phyloP scores from a whole-genome alignment of 2,329 filamentous ascomycete genomes.

The Penicillium crustosum region DNA sequence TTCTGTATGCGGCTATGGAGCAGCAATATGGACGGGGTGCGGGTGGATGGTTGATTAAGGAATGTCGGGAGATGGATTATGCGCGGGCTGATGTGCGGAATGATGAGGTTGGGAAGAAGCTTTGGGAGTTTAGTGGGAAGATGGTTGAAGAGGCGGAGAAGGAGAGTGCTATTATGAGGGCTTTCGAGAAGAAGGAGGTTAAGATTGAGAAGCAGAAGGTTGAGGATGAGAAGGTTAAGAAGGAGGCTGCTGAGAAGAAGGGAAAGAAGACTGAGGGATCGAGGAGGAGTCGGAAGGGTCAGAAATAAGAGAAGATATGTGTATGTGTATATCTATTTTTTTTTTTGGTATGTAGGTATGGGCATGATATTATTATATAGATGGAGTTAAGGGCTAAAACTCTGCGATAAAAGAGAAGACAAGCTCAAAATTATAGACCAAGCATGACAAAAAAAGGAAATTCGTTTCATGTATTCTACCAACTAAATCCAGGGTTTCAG shows the following conservation, averaged over 20 bases:
- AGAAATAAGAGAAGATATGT: slow-evolving; percentile 23
- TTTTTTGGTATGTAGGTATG: background rate
- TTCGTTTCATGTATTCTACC: slow-evolving; percentile 38
- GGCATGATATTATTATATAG: slow-evolving; percentile 6
- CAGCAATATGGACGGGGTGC: slow-evolving; percentile 61
- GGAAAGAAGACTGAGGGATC: slow-evolving; percentile 40
- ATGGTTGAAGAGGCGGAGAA: slow-evolving; percentile 81
- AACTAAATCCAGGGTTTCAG: slow-evolving; percentile 4
- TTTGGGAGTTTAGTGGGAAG: slow-evolving; percentile 88
- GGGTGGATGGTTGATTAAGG: slow-evolving; percentile 78
- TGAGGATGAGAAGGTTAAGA: slow-evolving; percentile 71
- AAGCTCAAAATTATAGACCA: slow-evolving; percentile 5
- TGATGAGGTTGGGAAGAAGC: slow-evolving; percentile 74
- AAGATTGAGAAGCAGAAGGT: slow-evolving; percentile 48
- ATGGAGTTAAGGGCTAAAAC: background rate
- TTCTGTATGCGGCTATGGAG: slow-evolving; percentile 85
- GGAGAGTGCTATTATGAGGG: slow-evolving; percentile 65
- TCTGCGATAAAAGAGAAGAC: background rate
- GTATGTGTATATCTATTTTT: background rate
- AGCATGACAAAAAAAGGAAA: slow-evolving; percentile 32
- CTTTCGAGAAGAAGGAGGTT: slow-evolving; percentile 56
- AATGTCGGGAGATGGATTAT: slow-evolving; percentile 75
- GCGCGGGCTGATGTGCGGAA: slow-evolving; percentile 72
- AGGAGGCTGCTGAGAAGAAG: slow-evolving; percentile 25
- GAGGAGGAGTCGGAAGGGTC: slow-evolving; percentile 39